Evolutionary conservation across 768 basidiomycete genomes (phyloP), one percentile per base, ranked within the genome.

Genomic region (Mycena venus): DNA sequence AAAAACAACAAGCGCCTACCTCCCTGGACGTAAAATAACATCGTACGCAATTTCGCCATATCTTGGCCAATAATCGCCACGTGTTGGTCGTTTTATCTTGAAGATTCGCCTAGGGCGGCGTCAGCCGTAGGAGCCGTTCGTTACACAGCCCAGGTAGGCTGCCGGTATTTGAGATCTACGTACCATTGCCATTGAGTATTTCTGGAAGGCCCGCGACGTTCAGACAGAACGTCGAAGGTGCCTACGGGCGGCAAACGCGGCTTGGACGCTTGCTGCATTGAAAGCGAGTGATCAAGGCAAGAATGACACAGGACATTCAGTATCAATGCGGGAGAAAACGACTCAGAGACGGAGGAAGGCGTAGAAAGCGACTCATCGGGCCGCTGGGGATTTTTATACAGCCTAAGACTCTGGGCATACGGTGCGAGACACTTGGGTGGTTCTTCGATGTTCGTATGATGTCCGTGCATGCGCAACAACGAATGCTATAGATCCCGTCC

Each of bases 141-240:
- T n/a, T n/a, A n/a, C n/a, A n/a, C n/a, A n/a, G n/a, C n/a, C n/a
- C n/a, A n/a, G n/a, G n/a, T n/a, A n/a, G n/a, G n/a, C n/a, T n/a
- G n/a, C 9, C n/a, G 23, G n/a, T 49, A n/a, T n/a, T 23, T 10
- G 10, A 21, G 15, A 21, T 12, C 25, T n/a, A n/a, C n/a, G n/a
- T 29, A 53, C 51, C 72, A 63, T 74, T 74, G 40, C 73, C 65
- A 53, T 70, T 70, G 17, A 74, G 63, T 12, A 70, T 70, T 34
- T 58, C 69, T 1, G 76, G 76, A 7, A 77, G 73, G 4, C 76
- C 76, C 1, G 76, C 76, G 38, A 77, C 76, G 55, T 77, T 77
- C 72, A 71, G 76, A 77, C 23, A 77, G 74, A 17, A 71, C 23
- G 25, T 67, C 58, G 70, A 77, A 77, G 5, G 70, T 64, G 36